Evolutionary conservation across 2,329 filamentous ascomycete genomes (phyloP).

Genomic region (Talaromyces amestolkiae): DNA sequence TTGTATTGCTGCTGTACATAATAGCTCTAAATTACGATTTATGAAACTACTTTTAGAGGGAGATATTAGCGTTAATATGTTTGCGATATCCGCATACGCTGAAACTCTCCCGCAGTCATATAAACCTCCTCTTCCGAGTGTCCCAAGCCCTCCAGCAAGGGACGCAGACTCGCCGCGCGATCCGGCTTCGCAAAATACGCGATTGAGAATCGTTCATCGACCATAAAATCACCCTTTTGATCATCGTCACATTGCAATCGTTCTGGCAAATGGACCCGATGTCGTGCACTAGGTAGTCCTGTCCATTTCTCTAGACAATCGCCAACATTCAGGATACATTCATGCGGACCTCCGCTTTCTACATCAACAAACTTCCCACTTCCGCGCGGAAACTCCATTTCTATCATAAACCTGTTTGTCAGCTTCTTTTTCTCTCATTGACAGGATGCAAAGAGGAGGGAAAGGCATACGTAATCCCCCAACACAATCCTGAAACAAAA

Average conservation of each 20-base stretch:
- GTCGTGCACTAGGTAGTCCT: constrained; percentile 3
- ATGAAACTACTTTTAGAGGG: not conserved
- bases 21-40: not conserved
- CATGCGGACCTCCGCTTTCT: not conserved
- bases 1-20: not conserved
- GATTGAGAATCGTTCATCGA: constrained; percentile 3
- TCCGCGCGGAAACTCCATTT: constrained; percentile 6
- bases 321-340: constrained; percentile 11
- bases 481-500: constrained; percentile 51
- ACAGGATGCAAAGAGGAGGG: not conserved
- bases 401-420: not conserved
- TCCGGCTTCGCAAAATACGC: constrained; percentile 15
- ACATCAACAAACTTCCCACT: constrained; percentile 1
- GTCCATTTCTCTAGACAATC: constrained; percentile 16
- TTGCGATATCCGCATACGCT: constrained; percentile 4
- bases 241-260: not conserved
- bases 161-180: constrained; percentile 11
- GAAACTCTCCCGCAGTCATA: constrained; percentile 12
- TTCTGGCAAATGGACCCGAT: constrained; percentile 11
- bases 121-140: not conserved
- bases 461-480: constrained; percentile 41
- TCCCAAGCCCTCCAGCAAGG: not conserved
- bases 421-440: not conserved
- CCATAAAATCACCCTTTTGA: not conserved
- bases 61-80: not conserved